phyloP scores from a whole-genome alignment of 2,329 filamentous ascomycete species.

The Catunica adiposa region DNA sequence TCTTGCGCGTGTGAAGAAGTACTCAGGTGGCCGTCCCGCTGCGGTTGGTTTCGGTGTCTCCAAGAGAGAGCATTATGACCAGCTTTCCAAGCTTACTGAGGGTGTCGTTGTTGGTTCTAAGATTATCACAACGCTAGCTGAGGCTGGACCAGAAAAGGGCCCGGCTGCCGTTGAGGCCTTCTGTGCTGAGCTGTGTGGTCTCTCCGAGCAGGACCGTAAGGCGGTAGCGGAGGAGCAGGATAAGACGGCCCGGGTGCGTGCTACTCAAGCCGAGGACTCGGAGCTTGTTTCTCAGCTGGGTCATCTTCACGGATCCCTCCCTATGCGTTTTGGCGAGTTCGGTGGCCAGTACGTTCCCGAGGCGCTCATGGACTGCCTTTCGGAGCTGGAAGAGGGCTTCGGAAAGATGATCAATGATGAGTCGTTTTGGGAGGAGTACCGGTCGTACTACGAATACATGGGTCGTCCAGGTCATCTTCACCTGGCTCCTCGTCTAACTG shows the following conservation, averaged over 20 bases:
- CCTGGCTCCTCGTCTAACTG: slow-evolving; percentile 71
- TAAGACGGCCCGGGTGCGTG: slow-evolving; percentile 49
- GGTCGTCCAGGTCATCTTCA: slow-evolving; percentile 85
- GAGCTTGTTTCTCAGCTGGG: slow-evolving; percentile 70
- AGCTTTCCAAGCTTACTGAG: slow-evolving; percentile 68
- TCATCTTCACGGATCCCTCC: slow-evolving; percentile 63
- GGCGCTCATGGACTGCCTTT: slow-evolving; percentile 91
- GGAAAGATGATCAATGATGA: slow-evolving; percentile 73
- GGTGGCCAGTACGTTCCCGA: slow-evolving; percentile 96
- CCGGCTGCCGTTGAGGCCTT: slow-evolving; percentile 54
- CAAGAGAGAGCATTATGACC: slow-evolving; percentile 83
- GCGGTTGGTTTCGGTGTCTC: slow-evolving; percentile 94
- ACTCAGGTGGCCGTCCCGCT: slow-evolving; percentile 76
- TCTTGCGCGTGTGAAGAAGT: slow-evolving; percentile 72
- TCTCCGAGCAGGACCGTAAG: slow-evolving; percentile 21
- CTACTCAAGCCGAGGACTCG: slow-evolving; percentile 32
- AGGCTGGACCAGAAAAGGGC: slow-evolving; percentile 48
- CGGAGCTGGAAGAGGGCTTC: slow-evolving; percentile 81
- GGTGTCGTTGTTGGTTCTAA: slow-evolving; percentile 95
- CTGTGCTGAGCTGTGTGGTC: slow-evolving; percentile 50
- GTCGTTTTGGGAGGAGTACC: slow-evolving; percentile 91
- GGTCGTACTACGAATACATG: slow-evolving; percentile 95
- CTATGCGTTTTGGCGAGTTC: slow-evolving; percentile 83
- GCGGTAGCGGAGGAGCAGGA: slow-evolving; percentile 30
- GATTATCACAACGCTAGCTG: slow-evolving; percentile 66